phyloP scores from a whole-genome alignment of 2,329 filamentous ascomycete genomes.

The Trichoderma citrinoviride region DNA sequence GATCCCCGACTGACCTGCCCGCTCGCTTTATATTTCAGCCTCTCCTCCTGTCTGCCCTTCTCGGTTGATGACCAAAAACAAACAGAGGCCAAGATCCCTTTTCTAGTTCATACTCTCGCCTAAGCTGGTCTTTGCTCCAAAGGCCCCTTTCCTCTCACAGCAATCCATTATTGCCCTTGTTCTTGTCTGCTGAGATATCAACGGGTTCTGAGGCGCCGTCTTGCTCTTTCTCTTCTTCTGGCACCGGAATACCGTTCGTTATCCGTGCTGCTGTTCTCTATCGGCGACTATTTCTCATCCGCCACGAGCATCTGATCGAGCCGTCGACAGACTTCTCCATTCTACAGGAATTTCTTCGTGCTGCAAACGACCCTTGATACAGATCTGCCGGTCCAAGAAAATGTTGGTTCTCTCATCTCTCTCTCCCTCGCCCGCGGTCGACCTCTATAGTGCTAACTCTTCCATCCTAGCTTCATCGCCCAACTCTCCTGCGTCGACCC shows the following conservation, averaged over 20 bases:
- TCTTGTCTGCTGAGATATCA: not conserved
- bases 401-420: not conserved
- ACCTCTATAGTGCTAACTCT: not conserved
- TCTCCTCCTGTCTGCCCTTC: constrained; percentile 11
- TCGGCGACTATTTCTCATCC: not conserved
- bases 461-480: not conserved
- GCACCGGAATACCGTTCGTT: not conserved
- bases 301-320: not conserved
- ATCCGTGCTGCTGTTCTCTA: not conserved
- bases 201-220: not conserved
- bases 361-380: not conserved
- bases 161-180: constrained; percentile 2
- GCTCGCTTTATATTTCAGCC: constrained; percentile 18
- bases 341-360: not conserved
- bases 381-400: not conserved
- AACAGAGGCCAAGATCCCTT: not conserved
- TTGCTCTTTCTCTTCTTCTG: not conserved
- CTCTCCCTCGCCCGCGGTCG: not conserved
- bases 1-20: constrained; percentile 8
- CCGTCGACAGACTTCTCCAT: not conserved
- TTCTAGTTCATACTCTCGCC: constrained; percentile 6
- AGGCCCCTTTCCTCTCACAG: not conserved
- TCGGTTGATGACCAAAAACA: not conserved
- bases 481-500: not conserved
- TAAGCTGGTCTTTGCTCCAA: constrained; percentile 7